phyloP scores from a whole-genome alignment of 345 rosid genomes.

The Salix dunnii region DNA sequence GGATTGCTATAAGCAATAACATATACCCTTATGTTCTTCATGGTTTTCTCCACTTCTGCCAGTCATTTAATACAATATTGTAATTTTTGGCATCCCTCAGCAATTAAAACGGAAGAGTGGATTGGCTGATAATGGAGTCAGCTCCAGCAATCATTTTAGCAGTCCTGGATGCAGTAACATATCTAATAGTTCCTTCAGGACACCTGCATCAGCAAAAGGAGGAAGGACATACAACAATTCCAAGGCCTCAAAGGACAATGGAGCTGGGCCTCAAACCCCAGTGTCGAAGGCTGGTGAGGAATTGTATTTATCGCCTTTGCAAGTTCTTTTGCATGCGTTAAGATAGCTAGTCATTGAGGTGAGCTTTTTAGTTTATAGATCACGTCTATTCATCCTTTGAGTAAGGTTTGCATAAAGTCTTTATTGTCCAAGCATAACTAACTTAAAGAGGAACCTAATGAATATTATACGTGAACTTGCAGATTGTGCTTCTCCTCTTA shows the following conservation, averaged over 20 bases:
- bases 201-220: slow-evolving; percentile 76
- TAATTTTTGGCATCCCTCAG: slow-evolving; percentile 34
- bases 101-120: slow-evolving; percentile 55
- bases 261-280: slow-evolving; percentile 65
- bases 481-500: slow-evolving; percentile 71
- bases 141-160: slow-evolving; percentile 38
- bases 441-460: slow-evolving; percentile 14
- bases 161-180: slow-evolving; percentile 48
- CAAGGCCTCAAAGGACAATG: slow-evolving; percentile 54
- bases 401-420: neutral
- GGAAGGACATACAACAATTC: slow-evolving; percentile 54
- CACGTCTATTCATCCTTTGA: neutral
- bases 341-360: neutral
- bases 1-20: neutral
- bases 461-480: slow-evolving; percentile 33
- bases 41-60: neutral
- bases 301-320: neutral
- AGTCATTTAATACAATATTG: slow-evolving; percentile 14
- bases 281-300: slow-evolving; percentile 62
- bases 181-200: slow-evolving; percentile 53
- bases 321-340: neutral
- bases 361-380: neutral
- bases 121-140: slow-evolving; percentile 33
- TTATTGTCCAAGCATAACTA: neutral
- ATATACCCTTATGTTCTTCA: neutral